Base-by-base conservation (phyloP, 1,139 yeast genomes). In the Yamadazyma atlantica region DNA sequence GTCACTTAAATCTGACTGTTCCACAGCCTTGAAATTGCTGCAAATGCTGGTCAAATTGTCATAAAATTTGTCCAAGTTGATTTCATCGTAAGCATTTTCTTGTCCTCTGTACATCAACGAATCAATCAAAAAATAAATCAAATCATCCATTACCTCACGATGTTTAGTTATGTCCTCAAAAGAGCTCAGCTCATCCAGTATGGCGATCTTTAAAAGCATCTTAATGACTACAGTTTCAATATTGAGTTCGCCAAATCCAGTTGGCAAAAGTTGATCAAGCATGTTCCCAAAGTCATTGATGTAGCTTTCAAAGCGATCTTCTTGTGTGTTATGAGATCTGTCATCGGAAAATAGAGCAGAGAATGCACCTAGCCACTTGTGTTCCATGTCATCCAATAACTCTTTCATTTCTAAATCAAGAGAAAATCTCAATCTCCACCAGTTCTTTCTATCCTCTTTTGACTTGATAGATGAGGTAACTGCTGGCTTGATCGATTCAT, bases 311-410 rank as follows among this genome's bases (percentile, higher is more conserved):
- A 29, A 10, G 13, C 16, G 4, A 7, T 27, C 25, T 8, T 17
- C 29, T 9, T 13, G 17, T 10, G 11, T 12, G 10, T 12, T 12
- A 13, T 15, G 11, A 7, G n/a, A 11, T 11, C 8, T 19, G 15
- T 18, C 24, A 5, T n/a, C 24, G 4, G 13, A 6, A 51, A 87
- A 83, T 2, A 86, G 52, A 0, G 90, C 82, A 31, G 64, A 63
- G 46, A 88, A 85, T 0, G 95, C 95, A n/a, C 95, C 90, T 32
- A 90, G 59, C 95, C 96, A 88, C 41, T 67, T 64, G 21, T 62
- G 57, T 45, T 88, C 92, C 12, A 87, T 75, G 29, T 67, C 68
- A 2, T 60, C 57, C n/a, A 90, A 57, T n/a, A 89, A 56, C 4
- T 59, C 62, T 36, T 73, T 62, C 40, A 90, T 54, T 36, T 73